Conservation (phyloP, 306 rosid species). For the Dicorynia guianensis region DNA sequence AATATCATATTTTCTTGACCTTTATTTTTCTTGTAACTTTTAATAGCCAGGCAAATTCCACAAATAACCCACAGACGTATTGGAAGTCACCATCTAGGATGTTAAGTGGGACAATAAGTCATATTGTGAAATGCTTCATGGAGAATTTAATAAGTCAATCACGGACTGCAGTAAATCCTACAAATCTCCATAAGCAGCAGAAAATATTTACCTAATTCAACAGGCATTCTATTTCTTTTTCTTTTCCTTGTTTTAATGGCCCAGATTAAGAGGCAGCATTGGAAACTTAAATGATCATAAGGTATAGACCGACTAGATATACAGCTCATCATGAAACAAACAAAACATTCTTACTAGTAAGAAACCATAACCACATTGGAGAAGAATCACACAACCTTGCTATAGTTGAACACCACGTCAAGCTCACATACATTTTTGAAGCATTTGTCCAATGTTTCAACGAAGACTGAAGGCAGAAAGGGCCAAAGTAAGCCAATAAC, state of each 20-base stretch:
- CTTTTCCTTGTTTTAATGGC: too few species aligned
- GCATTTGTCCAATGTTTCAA: slow-evolving; percentile 97
- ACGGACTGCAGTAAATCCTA: slow-evolving; percentile 21
- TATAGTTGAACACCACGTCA: slow-evolving; percentile 89
- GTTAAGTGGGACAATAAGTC: not conserved
- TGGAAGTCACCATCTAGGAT: not conserved
- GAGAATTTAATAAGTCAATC: not conserved
- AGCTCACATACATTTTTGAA: slow-evolving; percentile 96
- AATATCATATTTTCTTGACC: not conserved
- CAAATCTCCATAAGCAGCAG: slow-evolving; percentile 14
- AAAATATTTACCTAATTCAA: slow-evolving; percentile 18
- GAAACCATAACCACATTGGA: not conserved
- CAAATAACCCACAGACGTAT: not conserved
- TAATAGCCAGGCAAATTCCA: not conserved
- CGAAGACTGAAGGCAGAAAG: slow-evolving; percentile 76
- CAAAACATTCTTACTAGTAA: not conserved
- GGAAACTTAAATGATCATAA: too few species aligned
- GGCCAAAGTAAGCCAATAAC: slow-evolving; percentile 38
- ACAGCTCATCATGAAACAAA: not conserved
- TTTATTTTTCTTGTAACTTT: not conserved
- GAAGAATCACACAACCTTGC: slow-evolving; percentile 68
- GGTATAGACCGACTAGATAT: not conserved
- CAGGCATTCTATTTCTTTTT: too few species aligned
- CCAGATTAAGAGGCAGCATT: too few species aligned
- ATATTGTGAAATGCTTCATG: not conserved